These are phyloP conservation scores for Rhizomucor miehei DNA, from an alignment of 371 early-diverging fungal genomes.

Conservation along the genomic window DNA sequence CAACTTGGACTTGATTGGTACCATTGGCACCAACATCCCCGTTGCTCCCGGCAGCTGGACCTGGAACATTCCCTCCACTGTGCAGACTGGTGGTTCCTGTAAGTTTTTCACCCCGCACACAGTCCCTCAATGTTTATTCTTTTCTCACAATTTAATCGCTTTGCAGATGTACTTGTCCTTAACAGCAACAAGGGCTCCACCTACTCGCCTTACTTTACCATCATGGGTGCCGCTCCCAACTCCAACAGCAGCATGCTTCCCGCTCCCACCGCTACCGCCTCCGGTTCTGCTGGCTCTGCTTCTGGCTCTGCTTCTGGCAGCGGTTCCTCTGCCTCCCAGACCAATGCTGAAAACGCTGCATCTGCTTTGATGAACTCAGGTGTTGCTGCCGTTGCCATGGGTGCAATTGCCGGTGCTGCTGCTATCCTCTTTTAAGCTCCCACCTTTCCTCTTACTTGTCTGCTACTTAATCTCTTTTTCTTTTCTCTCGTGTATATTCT, in stretches of 20 bases:
- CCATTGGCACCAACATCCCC: constrained; percentile 11
- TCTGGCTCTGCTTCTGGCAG: constrained; percentile 1
- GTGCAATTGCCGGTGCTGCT: constrained; percentile 1
- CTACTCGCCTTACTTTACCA: constrained; percentile 42
- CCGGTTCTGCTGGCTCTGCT: constrained; percentile 3
- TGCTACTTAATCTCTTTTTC: neutral
- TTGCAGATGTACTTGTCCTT: constrained; percentile 30
- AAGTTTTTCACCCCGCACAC: constrained; percentile 8
- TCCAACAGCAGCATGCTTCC: too few species aligned
- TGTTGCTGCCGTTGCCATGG: neutral
- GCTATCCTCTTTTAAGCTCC: neutral
- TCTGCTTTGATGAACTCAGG: neutral
- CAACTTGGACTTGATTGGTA: constrained; percentile 16
- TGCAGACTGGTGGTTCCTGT: constrained; percentile 27
- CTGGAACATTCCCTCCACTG: constrained; percentile 30
- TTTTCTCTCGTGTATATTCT: neutral
- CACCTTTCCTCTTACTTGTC: neutral
- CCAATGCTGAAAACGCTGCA: neutral
- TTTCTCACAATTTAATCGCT: neutral
- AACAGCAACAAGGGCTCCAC: constrained; percentile 26
- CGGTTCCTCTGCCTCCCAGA: neutral
- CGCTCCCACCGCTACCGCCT: constrained; percentile 3
- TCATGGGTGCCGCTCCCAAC: constrained; percentile 24
- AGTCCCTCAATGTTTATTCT: neutral
- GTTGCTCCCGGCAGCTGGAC: constrained; percentile 13